These are phyloP conservation scores for Penicillium sp. DNA, from an alignment of 2,329 filamentous ascomycete genomes.

Conservation along the genomic window DNA sequence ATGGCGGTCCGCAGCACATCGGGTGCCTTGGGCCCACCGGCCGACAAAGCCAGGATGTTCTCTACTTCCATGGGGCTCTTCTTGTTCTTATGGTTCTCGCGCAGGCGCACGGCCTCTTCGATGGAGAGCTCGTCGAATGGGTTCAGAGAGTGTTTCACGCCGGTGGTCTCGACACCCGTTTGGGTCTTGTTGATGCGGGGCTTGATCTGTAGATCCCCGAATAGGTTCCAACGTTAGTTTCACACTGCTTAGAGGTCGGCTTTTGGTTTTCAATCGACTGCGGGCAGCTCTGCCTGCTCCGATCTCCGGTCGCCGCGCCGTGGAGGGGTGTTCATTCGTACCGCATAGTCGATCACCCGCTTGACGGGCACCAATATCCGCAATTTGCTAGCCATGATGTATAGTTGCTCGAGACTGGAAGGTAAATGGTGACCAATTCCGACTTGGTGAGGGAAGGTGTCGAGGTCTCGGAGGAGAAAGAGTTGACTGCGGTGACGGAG, in stretches of 20 bases:
- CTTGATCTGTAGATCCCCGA: constrained; percentile 53
- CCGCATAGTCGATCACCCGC: constrained; percentile 82
- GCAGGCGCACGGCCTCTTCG: constrained; percentile 91
- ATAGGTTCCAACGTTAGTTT: neutral
- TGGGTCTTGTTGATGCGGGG: constrained; percentile 65
- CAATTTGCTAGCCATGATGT: constrained; percentile 49
- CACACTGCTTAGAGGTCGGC: neutral
- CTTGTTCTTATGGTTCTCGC: constrained; percentile 58
- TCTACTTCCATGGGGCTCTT: constrained; percentile 72
- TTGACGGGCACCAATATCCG: constrained; percentile 77
- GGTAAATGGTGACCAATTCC: constrained; percentile 9
- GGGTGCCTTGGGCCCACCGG: constrained; percentile 78
- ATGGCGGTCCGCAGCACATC: constrained; percentile 93
- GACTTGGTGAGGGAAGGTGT: constrained; percentile 4
- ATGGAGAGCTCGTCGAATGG: constrained; percentile 98
- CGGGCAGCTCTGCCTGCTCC: neutral
- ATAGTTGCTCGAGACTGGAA: constrained; percentile 2
- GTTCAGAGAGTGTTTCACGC: constrained; percentile 98
- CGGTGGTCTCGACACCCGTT: constrained; percentile 85
- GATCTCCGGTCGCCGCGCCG: constrained; percentile 6
- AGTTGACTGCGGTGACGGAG: constrained; percentile 26
- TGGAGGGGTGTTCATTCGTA: constrained; percentile 40
- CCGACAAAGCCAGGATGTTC: constrained; percentile 85
- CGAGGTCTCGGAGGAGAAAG: constrained; percentile 11
- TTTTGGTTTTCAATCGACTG: neutral